A percentile compares a stretch with the other conserved stretches of the same genome.
phyloP scores from a whole-genome alignment of 2,329 filamentous ascomycete species.

The Paracoccidioides lutzii region DNA sequence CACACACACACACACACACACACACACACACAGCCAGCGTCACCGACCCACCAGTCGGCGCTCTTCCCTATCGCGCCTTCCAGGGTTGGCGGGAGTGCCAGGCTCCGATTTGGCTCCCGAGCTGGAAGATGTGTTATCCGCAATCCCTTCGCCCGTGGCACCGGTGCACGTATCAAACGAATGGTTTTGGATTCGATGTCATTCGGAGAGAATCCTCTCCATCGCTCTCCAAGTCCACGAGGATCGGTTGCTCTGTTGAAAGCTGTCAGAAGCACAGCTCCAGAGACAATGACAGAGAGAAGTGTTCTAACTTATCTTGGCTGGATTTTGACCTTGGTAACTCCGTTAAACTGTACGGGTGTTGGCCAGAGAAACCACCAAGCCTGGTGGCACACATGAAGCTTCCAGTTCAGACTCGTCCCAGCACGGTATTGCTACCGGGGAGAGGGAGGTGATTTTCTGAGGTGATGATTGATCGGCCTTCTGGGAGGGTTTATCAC shows the following conservation, averaged over 20 bases:
- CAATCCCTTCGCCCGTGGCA: background rate
- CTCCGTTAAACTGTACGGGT: background rate
- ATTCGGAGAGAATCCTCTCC: background rate
- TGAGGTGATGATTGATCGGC: background rate
- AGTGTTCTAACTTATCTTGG: background rate
- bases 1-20: no score
- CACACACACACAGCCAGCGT: no score
- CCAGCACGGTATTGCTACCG: background rate
- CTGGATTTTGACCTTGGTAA: background rate
- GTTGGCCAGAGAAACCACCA: background rate
- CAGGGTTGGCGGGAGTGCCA: background rate
- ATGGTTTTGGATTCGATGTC: background rate
- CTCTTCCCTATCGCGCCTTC: background rate
- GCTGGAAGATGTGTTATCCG: background rate
- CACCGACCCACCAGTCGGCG: background rate
- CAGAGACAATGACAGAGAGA: background rate
- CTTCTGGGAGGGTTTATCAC: background rate
- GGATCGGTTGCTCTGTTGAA: slow-evolving; percentile 1
- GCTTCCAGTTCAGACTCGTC: background rate
- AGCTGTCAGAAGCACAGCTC: background rate
- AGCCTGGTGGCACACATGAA: background rate
- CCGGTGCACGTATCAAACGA: background rate
- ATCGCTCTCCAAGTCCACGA: slow-evolving; percentile 1
- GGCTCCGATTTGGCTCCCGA: background rate
- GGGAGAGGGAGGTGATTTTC: background rate